Conservation (phyloP, 768 basidiomycete species). For the Amanita phalloides region DNA sequence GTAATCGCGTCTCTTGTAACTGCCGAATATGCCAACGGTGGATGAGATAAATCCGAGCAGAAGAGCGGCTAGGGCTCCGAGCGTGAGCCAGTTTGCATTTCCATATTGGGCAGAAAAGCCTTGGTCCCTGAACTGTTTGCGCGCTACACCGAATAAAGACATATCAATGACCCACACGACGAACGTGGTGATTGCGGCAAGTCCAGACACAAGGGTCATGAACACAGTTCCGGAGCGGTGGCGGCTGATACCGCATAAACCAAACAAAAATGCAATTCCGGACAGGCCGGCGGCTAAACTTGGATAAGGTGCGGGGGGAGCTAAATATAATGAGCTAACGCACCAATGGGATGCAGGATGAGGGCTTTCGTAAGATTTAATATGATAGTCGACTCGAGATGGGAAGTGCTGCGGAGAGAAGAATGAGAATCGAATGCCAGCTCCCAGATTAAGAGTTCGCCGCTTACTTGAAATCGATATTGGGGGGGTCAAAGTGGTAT, state of each 20-base stretch:
- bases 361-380: slow-evolving; percentile 64
- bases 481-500: slow-evolving; percentile 30
- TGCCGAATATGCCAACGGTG: slow-evolving; percentile 56
- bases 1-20: slow-evolving; percentile 35
- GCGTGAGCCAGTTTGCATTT: slow-evolving; percentile 75
- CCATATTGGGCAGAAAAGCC: slow-evolving; percentile 49
- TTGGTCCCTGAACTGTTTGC: slow-evolving; percentile 40
- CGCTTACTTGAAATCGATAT: slow-evolving; percentile 30
- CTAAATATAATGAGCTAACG: slow-evolving; percentile 6
- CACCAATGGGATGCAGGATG: slow-evolving; percentile 77
- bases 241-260: slow-evolving; percentile 54
- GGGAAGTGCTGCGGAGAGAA: slow-evolving; percentile 22
- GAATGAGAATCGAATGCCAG: neutral
- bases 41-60: slow-evolving; percentile 56
- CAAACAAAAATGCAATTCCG: slow-evolving; percentile 55
- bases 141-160: slow-evolving; percentile 67
- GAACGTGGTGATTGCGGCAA: slow-evolving; percentile 59
- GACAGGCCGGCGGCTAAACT: slow-evolving; percentile 49
- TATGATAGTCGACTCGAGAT: slow-evolving; percentile 40
- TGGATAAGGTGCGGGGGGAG: neutral
- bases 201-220: slow-evolving; percentile 58
- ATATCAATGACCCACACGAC: slow-evolving; percentile 72
- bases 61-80: slow-evolving; percentile 63
- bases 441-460: neutral
- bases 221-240: slow-evolving; percentile 65